Base-by-base conservation (phyloP, 768 basidiomycete species). In the Trametes punicea region DNA sequence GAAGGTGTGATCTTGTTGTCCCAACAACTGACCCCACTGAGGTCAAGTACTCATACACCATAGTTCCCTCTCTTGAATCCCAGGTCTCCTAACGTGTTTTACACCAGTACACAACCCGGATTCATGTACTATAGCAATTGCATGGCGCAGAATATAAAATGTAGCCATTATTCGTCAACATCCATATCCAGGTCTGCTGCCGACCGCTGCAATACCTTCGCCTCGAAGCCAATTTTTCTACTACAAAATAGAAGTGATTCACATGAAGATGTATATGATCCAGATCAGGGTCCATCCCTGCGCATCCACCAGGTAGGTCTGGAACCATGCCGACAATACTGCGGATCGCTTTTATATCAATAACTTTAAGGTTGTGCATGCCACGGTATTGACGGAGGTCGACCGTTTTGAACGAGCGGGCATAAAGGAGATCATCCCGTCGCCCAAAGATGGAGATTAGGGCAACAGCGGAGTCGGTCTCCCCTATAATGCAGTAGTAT, bases 261-360 rank as follows among this genome's bases (percentile, higher is more conserved):
- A 13, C 16, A 20, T 38, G 27, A 11, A 49, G 36, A n/a, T 36
- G 47, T 1, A 15, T 23, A 6, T 44, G 4, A 21, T 16, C 34
- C 18, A 8, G 11, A 18, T 30, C 34, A 3, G 11, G 15, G 7
- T 26, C 33, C 13, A 11, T 6, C 13, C 20, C 20, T 25, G 5
- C 21, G 18, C 16, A 13, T 18, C 46, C n/a, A 31, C 7, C 31
- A 6, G 7, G 6, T 6, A 1, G 4, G 26, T 49, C 48, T 3
- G 57, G 56, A 6, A 57, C 42, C 56, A 64, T 58, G 2, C 58
- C 61, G 1, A 64, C 59, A 6, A 62, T 58, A 4, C 61, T 36
- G 26, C 9, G 11, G 33, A 62, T 63, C 0, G 1, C 4, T 31
- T 50, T 50, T 2, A 44, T 51, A 21, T 57, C 39, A n/a, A 63